Percentiles rank a stretch among this genome's conserved stretches.
Evolutionary conservation across 2,329 filamentous ascomycete species (phyloP).

Genomic region (Bertia moriformis): DNA sequence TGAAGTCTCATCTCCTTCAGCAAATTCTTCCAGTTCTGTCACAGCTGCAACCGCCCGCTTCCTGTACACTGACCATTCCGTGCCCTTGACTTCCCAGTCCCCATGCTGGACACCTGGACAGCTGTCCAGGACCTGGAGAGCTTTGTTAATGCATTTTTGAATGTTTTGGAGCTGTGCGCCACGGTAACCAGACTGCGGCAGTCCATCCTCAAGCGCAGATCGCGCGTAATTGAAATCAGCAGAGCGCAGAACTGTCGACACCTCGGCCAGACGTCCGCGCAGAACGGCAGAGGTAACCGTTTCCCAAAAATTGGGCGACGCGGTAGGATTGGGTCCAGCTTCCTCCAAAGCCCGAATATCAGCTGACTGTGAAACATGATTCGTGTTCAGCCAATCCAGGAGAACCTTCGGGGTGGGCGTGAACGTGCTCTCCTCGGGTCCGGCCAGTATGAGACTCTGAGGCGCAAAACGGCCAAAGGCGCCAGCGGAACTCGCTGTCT

Average conservation of each 20-base stretch:
- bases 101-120: slow-evolving; percentile 31
- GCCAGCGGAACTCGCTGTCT: neutral
- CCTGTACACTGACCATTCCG: slow-evolving; percentile 43
- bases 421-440: too few relatives aligned
- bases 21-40: slow-evolving; percentile 35
- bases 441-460: neutral
- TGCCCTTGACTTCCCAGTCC: slow-evolving; percentile 44
- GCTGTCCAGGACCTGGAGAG: slow-evolving; percentile 33
- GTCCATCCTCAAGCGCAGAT: slow-evolving; percentile 37
- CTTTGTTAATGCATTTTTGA: slow-evolving; percentile 33
- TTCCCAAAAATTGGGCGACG: slow-evolving; percentile 45
- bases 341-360: slow-evolving; percentile 30
- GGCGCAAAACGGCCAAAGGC: neutral
- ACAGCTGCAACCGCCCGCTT: slow-evolving; percentile 32
- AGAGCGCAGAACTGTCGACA: slow-evolving; percentile 34
- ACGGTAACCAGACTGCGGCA: slow-evolving; percentile 35
- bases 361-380: slow-evolving; percentile 33
- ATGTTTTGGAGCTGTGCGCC: slow-evolving; percentile 39
- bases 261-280: slow-evolving; percentile 35
- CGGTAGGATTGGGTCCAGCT: slow-evolving; percentile 34
- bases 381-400: slow-evolving; percentile 42
- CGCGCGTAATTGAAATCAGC: slow-evolving; percentile 45
- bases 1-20: slow-evolving; percentile 23
- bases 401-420: slow-evolving; percentile 37
- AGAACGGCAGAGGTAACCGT: slow-evolving; percentile 34